phyloP scores from a whole-genome alignment of 768 basidiomycete genomes.

The Melanogaster broomeanus region DNA sequence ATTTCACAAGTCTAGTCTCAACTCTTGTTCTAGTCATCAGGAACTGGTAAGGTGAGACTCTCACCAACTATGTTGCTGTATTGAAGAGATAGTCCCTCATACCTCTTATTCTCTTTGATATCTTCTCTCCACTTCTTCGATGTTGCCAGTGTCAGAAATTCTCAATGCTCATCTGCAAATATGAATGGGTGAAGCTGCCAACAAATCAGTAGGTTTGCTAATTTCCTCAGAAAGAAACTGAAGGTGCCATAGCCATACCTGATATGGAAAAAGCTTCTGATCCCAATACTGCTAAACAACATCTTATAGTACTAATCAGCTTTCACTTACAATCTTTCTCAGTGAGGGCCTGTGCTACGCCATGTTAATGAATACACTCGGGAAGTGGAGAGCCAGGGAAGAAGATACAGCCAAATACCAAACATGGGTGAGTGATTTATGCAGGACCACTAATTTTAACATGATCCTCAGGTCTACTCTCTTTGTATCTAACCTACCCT shows the following conservation, averaged over 20 bases:
- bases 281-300: conserved; percentile 12
- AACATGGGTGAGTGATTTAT: conserved; percentile 22
- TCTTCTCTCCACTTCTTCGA: conserved; percentile 50
- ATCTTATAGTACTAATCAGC: not conserved
- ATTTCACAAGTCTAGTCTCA: no score
- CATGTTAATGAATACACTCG: conserved; percentile 15
- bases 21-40: no score
- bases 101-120: no score
- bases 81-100: no score
- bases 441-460: not conserved
- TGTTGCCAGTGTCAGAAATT: conserved; percentile 38
- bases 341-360: not conserved
- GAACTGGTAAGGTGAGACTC: no score
- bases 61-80: no score
- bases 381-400: conserved; percentile 31
- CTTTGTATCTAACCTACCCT: conserved; percentile 93
- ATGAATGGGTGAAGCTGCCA: conserved; percentile 61
- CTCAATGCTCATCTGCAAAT: conserved; percentile 57
- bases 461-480: conserved; percentile 65
- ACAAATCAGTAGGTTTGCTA: conserved; percentile 46
- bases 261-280: not conserved
- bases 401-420: conserved; percentile 2
- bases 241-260: not conserved
- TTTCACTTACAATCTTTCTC: not conserved
- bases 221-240: no score